Evolutionary conservation across 1,139 yeast species (phyloP).

Genomic region (Kodamaea fungicola): DNA sequence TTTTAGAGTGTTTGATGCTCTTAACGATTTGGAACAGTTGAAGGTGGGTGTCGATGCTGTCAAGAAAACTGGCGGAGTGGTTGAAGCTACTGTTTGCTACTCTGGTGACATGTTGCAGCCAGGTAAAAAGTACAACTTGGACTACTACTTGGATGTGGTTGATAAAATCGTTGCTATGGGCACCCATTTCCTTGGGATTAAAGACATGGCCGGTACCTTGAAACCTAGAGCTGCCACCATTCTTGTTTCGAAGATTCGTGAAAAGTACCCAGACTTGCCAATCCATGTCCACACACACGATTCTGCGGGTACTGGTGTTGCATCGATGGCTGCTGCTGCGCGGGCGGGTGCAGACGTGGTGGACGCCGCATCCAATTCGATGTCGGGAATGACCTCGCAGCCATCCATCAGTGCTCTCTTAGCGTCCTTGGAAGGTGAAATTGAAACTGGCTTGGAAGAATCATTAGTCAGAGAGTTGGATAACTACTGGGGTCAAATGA

Average conservation of each 20-base stretch:
- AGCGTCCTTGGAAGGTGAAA: slow-evolving; percentile 87
- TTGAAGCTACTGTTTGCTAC: slow-evolving; percentile 97
- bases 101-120: slow-evolving; percentile 97
- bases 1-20: slow-evolving; percentile 95
- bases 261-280: slow-evolving; percentile 86
- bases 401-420: slow-evolving; percentile 91
- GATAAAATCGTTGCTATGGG: slow-evolving; percentile 89
- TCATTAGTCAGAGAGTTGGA: slow-evolving; percentile 77
- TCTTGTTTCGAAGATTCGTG: slow-evolving; percentile 77
- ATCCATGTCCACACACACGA: slow-evolving; percentile 99
- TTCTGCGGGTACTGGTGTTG: slow-evolving; percentile 99
- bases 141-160: slow-evolving; percentile 78
- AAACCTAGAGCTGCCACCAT: slow-evolving; percentile 90
- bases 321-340: slow-evolving; percentile 94
- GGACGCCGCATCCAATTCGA: slow-evolving; percentile 94
- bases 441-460: slow-evolving; percentile 70
- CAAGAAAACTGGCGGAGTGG: slow-evolving; percentile 97
- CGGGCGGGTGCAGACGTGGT: slow-evolving; percentile 97
- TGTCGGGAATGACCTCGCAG: slow-evolving; percentile 98
- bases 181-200: slow-evolving; percentile 93
- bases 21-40: slow-evolving; percentile 93
- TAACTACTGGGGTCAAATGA: slow-evolving; percentile 97
- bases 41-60: slow-evolving; percentile 98
- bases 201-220: slow-evolving; percentile 99
- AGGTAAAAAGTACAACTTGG: slow-evolving; percentile 92